Evolutionary conservation across 176 grass and related monocot genomes (phyloP).

Genomic region (Chloris gayana): DNA sequence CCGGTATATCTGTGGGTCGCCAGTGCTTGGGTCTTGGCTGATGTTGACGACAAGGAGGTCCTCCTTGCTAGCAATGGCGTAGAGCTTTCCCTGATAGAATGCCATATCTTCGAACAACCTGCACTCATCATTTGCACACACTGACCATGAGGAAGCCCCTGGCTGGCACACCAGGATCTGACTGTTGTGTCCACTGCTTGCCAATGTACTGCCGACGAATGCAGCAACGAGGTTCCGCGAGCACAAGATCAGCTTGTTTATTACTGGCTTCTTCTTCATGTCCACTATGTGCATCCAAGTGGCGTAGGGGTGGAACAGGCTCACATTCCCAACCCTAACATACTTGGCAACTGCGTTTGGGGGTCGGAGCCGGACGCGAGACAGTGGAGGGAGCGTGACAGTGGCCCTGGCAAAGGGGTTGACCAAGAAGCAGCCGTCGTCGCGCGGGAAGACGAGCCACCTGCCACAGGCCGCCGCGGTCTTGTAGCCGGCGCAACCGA

Average conservation of each 20-base stretch:
- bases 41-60: neutral
- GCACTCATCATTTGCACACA: neutral
- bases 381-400: neutral
- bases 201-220: neutral
- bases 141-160: neutral
- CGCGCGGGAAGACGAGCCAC: neutral
- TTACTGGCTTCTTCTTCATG: neutral
- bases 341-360: neutral
- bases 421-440: neutral
- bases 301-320: too few species aligned
- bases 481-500: too few species aligned
- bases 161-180: neutral
- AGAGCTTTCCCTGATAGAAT: neutral
- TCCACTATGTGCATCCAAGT: neutral
- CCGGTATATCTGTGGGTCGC: neutral
- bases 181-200: neutral
- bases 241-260: neutral
- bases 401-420: neutral
- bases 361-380: neutral
- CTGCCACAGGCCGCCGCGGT: neutral
- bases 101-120: neutral
- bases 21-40: neutral
- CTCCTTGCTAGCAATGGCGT: neutral
- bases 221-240: neutral
- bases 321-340: neutral